Base-by-base conservation (phyloP, 192 early-diverging fungal genomes). In the Lobulomyces angularis region DNA sequence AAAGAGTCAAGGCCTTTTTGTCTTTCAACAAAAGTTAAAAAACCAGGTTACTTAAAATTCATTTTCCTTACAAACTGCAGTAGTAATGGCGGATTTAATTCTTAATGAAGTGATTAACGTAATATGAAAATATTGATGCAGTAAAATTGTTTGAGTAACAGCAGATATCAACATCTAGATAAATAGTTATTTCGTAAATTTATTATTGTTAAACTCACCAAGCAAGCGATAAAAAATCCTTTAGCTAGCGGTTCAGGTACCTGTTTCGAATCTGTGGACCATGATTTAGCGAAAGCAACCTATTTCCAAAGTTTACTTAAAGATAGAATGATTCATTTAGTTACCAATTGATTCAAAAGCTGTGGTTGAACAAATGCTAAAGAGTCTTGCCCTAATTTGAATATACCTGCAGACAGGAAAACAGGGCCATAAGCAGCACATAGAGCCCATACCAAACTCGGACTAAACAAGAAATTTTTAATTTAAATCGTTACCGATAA, bases 61-160 rank as follows among this genome's bases (percentile, higher is more conserved):
- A 11, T 37, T 40, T 53, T 1, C 45, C 20, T 23, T 20, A 14
- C 14, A 11, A 35, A 53, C 50, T 8, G 32, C 20, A 8, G 51
- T 22, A 34, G 17, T 1, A 11, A 7, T 1, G 8, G 48, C 8
- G 18, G 16, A 9, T 30, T 51, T 46, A 6, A 67, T 56, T 33
- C 74, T 74, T 75, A 85, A 81, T 26, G 82, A 81, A 3, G 74
- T 79, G 18, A 69, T 62, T 50, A 85, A 74, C 49, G 83, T 86
- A 37, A 74, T 53, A 43, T 90, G 85, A 62, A 88, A 86, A 60
- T 90, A 88, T 46, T 90, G 88, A 50, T 92, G 87, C 23, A 90
- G 63, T 8, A 88, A 59, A 29, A 80, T 54, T 2, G 90, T 85
- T 56, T 92, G 85, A 2, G 64, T 51, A 7, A 84, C 25, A 46